Evolutionary conservation across 192 early-diverging fungal species (phyloP), one percentile per base, ranked within the genome.

Genomic region (Coemansia sp.): DNA sequence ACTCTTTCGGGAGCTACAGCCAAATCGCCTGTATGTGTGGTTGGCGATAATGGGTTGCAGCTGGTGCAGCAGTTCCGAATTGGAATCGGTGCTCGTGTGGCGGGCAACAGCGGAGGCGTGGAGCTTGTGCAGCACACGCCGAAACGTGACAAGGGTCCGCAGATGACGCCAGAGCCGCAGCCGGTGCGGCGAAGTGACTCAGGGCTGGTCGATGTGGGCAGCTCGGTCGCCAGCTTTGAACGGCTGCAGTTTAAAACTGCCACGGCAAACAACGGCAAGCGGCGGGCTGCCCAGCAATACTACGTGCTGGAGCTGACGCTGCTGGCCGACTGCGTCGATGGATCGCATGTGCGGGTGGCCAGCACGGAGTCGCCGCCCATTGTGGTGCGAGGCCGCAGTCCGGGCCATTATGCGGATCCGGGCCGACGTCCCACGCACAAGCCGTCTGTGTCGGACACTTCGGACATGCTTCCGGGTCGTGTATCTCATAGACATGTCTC

Each of bases 191-290:
- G 86, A n/a, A 87, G 83, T 48, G 88, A 71, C 78, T 41, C 68
- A 10, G 59, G 43, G 4, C 54, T 20, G 37, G 37, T 29, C 20
- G 72, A 73, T 7, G 26, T 63, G n/a, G 61, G 50, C 35, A 45
- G 80, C 39, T 75, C 81, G 26, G 80, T 86, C 0, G 87, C 88
- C 9, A 91, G 92, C 43, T 98, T 93, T 71, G 94, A 98, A 59
- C 85, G 96, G 37, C 83, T 98, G 39, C 96, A 98, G 82, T 98
- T 98, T 87, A 97, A 97, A 66, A 90, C 90, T 0, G 95, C 95
- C 19, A 98, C 96, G 0, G 92, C 93, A 23, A 98, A 97, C 75
- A 97, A 95, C 64, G 93, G 93, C 54, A 94, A 94, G 73, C 86
- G 95, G 48, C 82, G 92, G 19, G 93, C 92, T 13, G 93, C 94